Percentiles rank a stretch among this genome's conserved stretches.
These are phyloP conservation scores for Xylariaceae sp. DNA, from an alignment of 2,329 filamentous ascomycete genomes.

Conservation along the genomic window DNA sequence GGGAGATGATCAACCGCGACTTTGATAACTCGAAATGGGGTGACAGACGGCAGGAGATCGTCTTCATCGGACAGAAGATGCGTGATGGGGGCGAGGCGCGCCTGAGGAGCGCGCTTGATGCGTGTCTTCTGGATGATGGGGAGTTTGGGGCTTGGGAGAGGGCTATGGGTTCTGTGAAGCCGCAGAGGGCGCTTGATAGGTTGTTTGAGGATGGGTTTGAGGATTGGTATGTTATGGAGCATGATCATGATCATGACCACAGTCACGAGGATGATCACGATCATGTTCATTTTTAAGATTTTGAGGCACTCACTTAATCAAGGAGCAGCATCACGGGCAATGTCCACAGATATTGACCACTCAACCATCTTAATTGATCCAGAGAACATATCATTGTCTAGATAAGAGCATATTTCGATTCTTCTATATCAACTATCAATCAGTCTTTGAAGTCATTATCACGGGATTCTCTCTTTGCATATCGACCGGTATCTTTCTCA, in stretches of 20 bases:
- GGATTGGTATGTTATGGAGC: constrained; percentile 30
- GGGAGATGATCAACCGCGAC: constrained; percentile 47
- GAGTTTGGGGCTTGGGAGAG: constrained; percentile 47
- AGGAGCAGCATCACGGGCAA: too few relatives aligned
- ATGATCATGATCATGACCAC: constrained; percentile 25
- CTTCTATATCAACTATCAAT: too few relatives aligned
- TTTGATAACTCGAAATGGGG: constrained; percentile 60
- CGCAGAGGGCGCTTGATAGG: constrained; percentile 21
- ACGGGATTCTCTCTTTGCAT: too few relatives aligned
- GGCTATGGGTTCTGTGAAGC: constrained; percentile 23
- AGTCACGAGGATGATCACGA: background rate
- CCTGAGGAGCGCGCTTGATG: constrained; percentile 53
- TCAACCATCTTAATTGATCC: too few relatives aligned
- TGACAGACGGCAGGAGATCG: constrained; percentile 66
- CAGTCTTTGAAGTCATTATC: too few relatives aligned
- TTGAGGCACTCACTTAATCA: too few relatives aligned
- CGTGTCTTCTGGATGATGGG: constrained; percentile 56
- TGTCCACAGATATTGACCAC: too few relatives aligned
- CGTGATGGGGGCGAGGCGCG: constrained; percentile 39
- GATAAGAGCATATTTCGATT: too few relatives aligned
- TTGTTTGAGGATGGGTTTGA: constrained; percentile 31
- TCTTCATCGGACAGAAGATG: constrained; percentile 68
- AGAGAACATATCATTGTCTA: too few relatives aligned
- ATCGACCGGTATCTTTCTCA: too few relatives aligned
- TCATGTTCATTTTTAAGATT: too few relatives aligned